Conservation (phyloP, 2,329 filamentous ascomycete species). For the Fonsecaea pedrosoi region DNA sequence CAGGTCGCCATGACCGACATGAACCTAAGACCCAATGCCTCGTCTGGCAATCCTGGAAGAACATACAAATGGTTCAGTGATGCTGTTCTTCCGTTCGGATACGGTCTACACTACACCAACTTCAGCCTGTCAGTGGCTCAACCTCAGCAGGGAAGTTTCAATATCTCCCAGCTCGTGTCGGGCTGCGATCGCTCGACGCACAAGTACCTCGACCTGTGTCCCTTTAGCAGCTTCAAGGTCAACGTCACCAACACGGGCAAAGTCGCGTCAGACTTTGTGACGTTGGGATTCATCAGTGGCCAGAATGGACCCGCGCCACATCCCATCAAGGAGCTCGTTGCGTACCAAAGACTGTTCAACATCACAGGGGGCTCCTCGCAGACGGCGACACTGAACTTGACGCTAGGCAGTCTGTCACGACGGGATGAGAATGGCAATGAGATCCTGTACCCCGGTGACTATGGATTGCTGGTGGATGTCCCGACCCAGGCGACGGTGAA, state of each 20-base stretch:
- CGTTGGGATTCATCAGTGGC: constrained; percentile 49
- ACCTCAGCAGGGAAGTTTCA: constrained; percentile 38
- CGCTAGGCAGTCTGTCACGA: constrained; percentile 49
- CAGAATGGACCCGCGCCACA: constrained; percentile 50
- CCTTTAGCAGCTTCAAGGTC: constrained; percentile 49
- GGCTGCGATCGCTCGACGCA: constrained; percentile 39
- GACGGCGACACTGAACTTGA: constrained; percentile 46
- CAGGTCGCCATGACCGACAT: constrained; percentile 52
- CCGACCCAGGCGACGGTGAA: constrained; percentile 43
- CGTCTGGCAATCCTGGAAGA: constrained; percentile 48
- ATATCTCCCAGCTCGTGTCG: constrained; percentile 47
- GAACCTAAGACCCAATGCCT: constrained; percentile 48
- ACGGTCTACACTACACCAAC: constrained; percentile 54
- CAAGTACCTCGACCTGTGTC: constrained; percentile 45
- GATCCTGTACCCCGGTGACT: constrained; percentile 52
- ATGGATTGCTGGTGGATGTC: constrained; percentile 52
- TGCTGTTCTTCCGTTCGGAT: constrained; percentile 52
- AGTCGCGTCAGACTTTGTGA: constrained; percentile 50
- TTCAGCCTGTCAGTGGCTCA: constrained; percentile 43
- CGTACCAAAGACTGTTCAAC: constrained; percentile 46
- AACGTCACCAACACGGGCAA: constrained; percentile 48
- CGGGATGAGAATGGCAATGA: constrained; percentile 48
- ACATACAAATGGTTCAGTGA: constrained; percentile 56
- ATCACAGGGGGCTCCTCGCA: constrained; percentile 40
- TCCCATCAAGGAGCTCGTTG: constrained; percentile 53